phyloP scores from a whole-genome alignment of 1,284 basidiomycete species.

The Trichosporon coremiiforme region DNA sequence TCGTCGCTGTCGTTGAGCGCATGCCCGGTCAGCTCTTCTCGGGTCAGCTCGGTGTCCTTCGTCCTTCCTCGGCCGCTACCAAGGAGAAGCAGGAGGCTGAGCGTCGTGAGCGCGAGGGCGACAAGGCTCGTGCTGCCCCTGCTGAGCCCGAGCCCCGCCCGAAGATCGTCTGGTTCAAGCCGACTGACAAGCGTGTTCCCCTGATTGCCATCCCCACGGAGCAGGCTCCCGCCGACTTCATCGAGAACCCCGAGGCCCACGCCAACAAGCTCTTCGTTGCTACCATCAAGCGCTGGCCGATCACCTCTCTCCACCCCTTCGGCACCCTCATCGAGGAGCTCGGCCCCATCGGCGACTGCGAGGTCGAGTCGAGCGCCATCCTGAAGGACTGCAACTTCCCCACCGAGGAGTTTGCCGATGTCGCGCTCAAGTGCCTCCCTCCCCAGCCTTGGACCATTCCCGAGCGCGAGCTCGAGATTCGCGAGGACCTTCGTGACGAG shows the following conservation, averaged over 20 bases:
- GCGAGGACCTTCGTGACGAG: constrained; percentile 81
- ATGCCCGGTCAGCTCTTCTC: constrained; percentile 99
- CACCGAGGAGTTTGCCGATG: constrained; percentile 87
- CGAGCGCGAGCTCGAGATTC: constrained; percentile 81
- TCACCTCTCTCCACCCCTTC: constrained; percentile 96
- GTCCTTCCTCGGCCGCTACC: constrained; percentile 95
- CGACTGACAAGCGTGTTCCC: constrained; percentile 98
- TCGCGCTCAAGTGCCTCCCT: constrained; percentile 93
- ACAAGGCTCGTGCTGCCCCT: constrained; percentile 57
- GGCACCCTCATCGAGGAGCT: constrained; percentile 97
- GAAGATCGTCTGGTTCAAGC: constrained; percentile 99
- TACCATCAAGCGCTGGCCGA: constrained; percentile 89
- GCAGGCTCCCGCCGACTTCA: constrained; percentile 94
- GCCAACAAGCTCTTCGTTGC: constrained; percentile 91
- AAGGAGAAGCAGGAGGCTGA: constrained; percentile 99
- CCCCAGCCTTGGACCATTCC: constrained; percentile 84
- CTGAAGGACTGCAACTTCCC: constrained; percentile 99
- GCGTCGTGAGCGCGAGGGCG: constrained; percentile 91
- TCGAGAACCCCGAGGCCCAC: constrained; percentile 90
- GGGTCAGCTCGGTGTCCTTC: constrained; percentile 90
- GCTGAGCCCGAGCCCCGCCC: constrained; percentile 77
- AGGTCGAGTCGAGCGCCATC: constrained; percentile 95
- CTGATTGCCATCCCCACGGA: constrained; percentile 99
- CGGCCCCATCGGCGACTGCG: constrained; percentile 95
- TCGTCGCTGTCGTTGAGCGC: constrained; percentile 95